phyloP scores from a whole-genome alignment of 352 stramenopile species.

The Pythium dissimile region DNA sequence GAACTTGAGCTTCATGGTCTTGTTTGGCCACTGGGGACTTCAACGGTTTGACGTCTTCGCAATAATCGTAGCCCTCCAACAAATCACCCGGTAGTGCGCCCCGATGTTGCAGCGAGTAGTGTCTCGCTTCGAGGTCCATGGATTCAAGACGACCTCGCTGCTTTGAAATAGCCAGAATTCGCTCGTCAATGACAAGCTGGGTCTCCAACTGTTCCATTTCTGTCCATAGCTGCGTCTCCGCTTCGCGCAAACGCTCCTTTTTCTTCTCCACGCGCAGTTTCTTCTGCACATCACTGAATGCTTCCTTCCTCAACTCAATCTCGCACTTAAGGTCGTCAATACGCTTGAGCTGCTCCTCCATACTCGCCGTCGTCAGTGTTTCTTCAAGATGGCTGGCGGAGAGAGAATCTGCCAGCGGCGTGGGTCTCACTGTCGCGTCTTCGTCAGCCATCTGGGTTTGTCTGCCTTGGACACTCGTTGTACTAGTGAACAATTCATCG shows the following conservation, averaged over 20 bases:
- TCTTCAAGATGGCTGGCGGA: slow-evolving; percentile 31
- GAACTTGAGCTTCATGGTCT: slow-evolving; percentile 23
- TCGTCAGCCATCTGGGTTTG: too few species aligned
- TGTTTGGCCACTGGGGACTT: slow-evolving; percentile 11
- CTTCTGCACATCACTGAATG: slow-evolving; percentile 39
- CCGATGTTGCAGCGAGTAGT: slow-evolving; percentile 6
- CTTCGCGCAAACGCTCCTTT: slow-evolving; percentile 35
- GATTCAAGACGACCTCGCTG: slow-evolving; percentile 53
- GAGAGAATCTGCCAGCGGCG: slow-evolving; percentile 10
- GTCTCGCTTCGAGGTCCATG: slow-evolving; percentile 35
- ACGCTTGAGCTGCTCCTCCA: slow-evolving; percentile 53
- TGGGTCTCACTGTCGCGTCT: not conserved
- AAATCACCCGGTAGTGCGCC: slow-evolving; percentile 14
- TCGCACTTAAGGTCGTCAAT: slow-evolving; percentile 41
- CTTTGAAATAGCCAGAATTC: slow-evolving; percentile 30
- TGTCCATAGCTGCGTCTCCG: slow-evolving; percentile 42
- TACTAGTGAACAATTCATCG: too few species aligned
- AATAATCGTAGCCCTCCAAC: slow-evolving; percentile 21
- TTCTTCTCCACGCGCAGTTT: slow-evolving; percentile 49
- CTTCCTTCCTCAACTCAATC: slow-evolving; percentile 41
- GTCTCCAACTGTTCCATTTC: slow-evolving; percentile 48
- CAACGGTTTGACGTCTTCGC: slow-evolving; percentile 17
- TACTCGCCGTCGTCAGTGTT: slow-evolving; percentile 44
- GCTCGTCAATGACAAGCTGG: slow-evolving; percentile 35
- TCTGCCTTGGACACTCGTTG: too few species aligned